Conservation (phyloP, 768 basidiomycete genomes). For the Tricholoma bakamatsutake region DNA sequence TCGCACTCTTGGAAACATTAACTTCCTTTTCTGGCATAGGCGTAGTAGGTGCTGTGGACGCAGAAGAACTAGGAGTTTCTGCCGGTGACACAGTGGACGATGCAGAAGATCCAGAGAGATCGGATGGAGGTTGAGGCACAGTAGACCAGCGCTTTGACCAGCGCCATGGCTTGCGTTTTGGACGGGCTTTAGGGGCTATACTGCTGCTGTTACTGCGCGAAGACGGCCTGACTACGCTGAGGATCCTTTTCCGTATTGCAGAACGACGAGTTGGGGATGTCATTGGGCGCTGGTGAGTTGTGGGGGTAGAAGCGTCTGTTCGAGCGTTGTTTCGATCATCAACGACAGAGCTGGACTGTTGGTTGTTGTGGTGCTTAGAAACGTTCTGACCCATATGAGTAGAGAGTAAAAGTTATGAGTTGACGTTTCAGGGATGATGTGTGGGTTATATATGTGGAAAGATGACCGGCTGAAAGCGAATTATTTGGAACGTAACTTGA, state of each 20-base stretch:
- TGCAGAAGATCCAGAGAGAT: slow-evolving; percentile 6
- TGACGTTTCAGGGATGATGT: neutral
- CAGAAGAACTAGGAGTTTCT: neutral
- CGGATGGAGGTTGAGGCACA: slow-evolving; percentile 15
- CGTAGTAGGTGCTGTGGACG: slow-evolving; percentile 1
- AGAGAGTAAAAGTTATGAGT: neutral
- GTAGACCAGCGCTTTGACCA: slow-evolving; percentile 28
- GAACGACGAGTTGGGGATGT: slow-evolving; percentile 12
- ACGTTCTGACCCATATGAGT: slow-evolving; percentile 16
- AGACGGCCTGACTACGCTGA: slow-evolving; percentile 23
- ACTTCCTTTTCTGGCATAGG: neutral
- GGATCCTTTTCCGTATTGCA: slow-evolving; percentile 29
- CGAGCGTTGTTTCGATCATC: neutral
- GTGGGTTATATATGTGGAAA: neutral
- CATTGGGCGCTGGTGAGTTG: neutral
- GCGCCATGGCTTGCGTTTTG: slow-evolving; percentile 18
- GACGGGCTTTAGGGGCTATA: slow-evolving; percentile 1
- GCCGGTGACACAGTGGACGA: slow-evolving; percentile 1
- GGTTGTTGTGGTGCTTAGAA: slow-evolving; percentile 7
- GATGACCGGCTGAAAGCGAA: neutral
- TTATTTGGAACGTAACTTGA: neutral
- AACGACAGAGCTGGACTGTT: neutral
- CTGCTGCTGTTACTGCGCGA: slow-evolving; percentile 8
- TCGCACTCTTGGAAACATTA: neutral
- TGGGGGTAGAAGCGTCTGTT: neutral